Base-by-base conservation (phyloP, 1,284 basidiomycete genomes). In the Trametes hirsuta region DNA sequence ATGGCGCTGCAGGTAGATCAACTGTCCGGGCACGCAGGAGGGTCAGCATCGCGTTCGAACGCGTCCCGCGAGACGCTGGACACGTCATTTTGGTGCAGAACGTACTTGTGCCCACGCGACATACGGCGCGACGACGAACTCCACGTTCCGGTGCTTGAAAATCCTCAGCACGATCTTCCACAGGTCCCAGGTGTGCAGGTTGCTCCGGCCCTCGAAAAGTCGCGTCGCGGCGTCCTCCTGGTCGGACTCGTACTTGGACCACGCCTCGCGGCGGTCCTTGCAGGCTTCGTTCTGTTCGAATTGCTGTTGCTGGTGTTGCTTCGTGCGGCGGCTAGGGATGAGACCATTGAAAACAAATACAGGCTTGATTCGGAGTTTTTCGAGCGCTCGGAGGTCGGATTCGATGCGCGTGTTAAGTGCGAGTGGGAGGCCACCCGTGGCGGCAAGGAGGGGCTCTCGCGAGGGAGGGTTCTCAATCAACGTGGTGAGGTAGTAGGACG, bases 281-380 rank as follows among this genome's bases (percentile, higher is more conserved):
- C 88, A 90, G 22, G 88, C 89, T 41, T 93, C 91, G 50, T 81
- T 83, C 68, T 86, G 79, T 67, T 90, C 90, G 51, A 76, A 72
- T 50, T 85, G 80, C 60, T 83, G 81, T 53, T 83, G 77, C 64
- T 81, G 77, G 62, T 78, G 63, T 21, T 79, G 80, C 70, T 86
- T 88, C 77, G 79, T 82, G 58, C 88, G 85, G 68, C 86, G 87
- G 71, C 84, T 87, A 12, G 86, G 90, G 3, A 82, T 75, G 40
- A 97, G 80, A 14, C 97, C 97, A 44, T 93, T 87, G 76, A 99
- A 97, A 51, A 99, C 94, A 72, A 99, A 98, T 37, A 99, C 94
- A 25, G 97, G 97, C 74, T 97, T 98, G 81, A 99, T 97, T 65
- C 85, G 89, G 47, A 91, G 81, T 77, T 90, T 91, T 82, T 98